These are phyloP conservation scores for Cyclotella atomus DNA, from an alignment of 108 stramenopile species.

Conservation along the genomic window DNA sequence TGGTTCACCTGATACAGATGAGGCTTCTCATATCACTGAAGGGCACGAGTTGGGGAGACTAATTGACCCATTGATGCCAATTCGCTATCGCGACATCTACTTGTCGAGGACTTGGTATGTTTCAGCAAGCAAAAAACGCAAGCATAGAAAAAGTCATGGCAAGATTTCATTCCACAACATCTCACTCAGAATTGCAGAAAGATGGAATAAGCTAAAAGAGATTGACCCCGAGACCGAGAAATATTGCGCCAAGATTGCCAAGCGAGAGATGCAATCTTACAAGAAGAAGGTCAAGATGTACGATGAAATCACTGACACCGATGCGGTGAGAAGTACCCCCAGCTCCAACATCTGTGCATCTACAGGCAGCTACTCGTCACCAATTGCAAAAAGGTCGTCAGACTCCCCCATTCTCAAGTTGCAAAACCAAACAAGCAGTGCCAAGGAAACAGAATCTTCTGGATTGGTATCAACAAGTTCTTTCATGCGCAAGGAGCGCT, in stretches of 20 bases:
- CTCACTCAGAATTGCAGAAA: neutral
- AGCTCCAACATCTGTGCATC: neutral
- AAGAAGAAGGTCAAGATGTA: constrained; percentile 1
- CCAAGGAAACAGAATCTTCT: too few species aligned
- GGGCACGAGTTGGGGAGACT: neutral
- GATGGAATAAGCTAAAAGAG: neutral
- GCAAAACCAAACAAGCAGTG: too few species aligned
- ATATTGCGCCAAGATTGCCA: constrained; percentile 1
- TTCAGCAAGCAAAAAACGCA: neutral
- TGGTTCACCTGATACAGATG: neutral
- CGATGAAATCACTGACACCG: neutral
- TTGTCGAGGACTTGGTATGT: neutral
- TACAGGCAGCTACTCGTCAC: too few species aligned
- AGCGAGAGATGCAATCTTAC: neutral
- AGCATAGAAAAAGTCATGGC: neutral
- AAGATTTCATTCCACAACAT: neutral
- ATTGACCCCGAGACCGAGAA: neutral
- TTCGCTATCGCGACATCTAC: neutral
- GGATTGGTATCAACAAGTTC: too few species aligned
- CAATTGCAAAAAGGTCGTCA: neutral
- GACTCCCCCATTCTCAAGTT: too few species aligned
- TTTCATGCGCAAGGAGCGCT: too few species aligned
- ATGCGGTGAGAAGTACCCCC: neutral
- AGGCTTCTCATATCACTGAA: neutral
- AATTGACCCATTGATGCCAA: neutral